Evolutionary conservation across 2,329 filamentous ascomycete species (phyloP).

Genomic region (Didymellaceae sp.): DNA sequence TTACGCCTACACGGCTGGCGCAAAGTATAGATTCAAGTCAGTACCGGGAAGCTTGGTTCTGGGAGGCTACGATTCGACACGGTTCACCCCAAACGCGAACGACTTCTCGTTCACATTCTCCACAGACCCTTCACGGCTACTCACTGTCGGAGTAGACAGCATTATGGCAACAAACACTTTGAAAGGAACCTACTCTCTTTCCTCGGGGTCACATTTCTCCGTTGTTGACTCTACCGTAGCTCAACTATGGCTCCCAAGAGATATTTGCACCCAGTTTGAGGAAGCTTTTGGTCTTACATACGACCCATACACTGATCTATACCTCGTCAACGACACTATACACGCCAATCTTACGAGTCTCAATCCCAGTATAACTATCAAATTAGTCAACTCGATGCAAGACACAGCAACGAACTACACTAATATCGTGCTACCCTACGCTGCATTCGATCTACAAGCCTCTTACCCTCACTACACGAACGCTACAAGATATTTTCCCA

Average conservation of each 20-base stretch:
- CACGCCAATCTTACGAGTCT: slow-evolving; percentile 39
- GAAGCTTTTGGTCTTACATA: slow-evolving; percentile 49
- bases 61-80: slow-evolving; percentile 52
- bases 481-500: slow-evolving; percentile 70
- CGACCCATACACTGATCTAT: slow-evolving; percentile 46
- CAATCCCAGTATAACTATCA: slow-evolving; percentile 49
- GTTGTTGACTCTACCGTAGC: slow-evolving; percentile 52
- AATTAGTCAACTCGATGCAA: slow-evolving; percentile 40
- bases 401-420: slow-evolving; percentile 46
- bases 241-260: slow-evolving; percentile 50
- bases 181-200: slow-evolving; percentile 43
- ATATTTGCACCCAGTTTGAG: slow-evolving; percentile 50
- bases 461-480: slow-evolving; percentile 64
- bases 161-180: slow-evolving; percentile 42
- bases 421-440: slow-evolving; percentile 55
- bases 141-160: slow-evolving; percentile 45
- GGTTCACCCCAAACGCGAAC: slow-evolving; percentile 41
- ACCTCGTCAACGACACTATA: slow-evolving; percentile 48
- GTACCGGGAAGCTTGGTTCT: slow-evolving; percentile 48
- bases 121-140: slow-evolving; percentile 37
- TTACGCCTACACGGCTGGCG: slow-evolving; percentile 47
- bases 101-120: slow-evolving; percentile 44
- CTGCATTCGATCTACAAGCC: slow-evolving; percentile 55
- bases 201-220: slow-evolving; percentile 40
- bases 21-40: slow-evolving; percentile 42